A percentile compares a stretch with the other conserved stretches of the same genome.
Evolutionary conservation across 495 filamentous ascomycete genomes (phyloP).

Genomic region (Aspergillus haitiensis): DNA sequence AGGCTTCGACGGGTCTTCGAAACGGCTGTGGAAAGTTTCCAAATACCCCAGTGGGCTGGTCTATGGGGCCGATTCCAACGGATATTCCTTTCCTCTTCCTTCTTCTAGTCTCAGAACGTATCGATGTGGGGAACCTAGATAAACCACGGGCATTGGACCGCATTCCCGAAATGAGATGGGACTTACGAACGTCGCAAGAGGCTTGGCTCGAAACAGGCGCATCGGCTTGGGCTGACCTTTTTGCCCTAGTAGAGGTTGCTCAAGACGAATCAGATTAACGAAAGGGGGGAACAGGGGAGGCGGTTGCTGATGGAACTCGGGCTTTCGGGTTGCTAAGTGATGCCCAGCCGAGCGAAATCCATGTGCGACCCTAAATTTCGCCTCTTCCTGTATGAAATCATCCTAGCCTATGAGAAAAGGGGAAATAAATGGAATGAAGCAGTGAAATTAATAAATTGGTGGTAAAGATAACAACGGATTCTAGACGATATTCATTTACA

Average conservation of each 20-base stretch:
- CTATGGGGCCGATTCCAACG: slow-evolving; percentile 17
- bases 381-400: slow-evolving; percentile 1
- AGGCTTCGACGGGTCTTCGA: slow-evolving; percentile 29
- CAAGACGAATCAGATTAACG: slow-evolving; percentile 9
- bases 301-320: slow-evolving; percentile 7
- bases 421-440: neutral
- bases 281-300: neutral
- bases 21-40: slow-evolving; percentile 22
- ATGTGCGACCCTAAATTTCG: slow-evolving; percentile 23
- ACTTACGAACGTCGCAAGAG: slow-evolving; percentile 19
- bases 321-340: slow-evolving; percentile 11
- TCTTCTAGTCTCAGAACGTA: slow-evolving; percentile 20
- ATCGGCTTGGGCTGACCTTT: slow-evolving; percentile 16
- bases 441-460: no score
- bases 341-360: slow-evolving; percentile 10
- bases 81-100: slow-evolving; percentile 12
- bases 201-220: slow-evolving; percentile 26
- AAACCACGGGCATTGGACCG: slow-evolving; percentile 27
- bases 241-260: slow-evolving; percentile 9
- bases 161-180: slow-evolving; percentile 27
- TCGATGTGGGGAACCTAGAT: slow-evolving; percentile 30
- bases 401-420: slow-evolving; percentile 2
- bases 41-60: slow-evolving; percentile 6
- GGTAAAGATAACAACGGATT: no score
- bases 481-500: slow-evolving; percentile 1